Evolutionary conservation across 495 filamentous ascomycete species (phyloP), one percentile per base, ranked within the genome.

Genomic region (Pseudevernia furfuracea): DNA sequence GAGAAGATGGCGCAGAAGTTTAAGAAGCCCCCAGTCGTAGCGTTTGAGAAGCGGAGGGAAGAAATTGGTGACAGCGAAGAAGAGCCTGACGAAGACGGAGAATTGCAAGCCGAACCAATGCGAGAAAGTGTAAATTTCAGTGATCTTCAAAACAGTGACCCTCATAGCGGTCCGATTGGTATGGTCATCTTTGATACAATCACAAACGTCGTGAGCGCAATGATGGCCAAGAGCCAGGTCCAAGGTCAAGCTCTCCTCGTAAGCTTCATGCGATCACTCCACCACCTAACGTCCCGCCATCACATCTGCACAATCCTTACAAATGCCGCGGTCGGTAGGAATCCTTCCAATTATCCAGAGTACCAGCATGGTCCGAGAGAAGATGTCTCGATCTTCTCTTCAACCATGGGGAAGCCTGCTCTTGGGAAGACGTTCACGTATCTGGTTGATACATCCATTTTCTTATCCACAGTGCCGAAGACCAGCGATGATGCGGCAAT

Each of bases 161-260:
- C 49, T 34, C n/a, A 57, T 7, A 53, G 23, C 48, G 46, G 39
- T 17, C 49, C 57, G 34, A 65, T 66, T 30, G 66, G 66, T 38
- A 67, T 71, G 65, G 60, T 71, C 28, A 46, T 71, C n/a, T 23
- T 71, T 41, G 65, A 68, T 38, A 62, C 66, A 19, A 56, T 71
- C 19, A 53, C 68, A 21, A 68, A 67, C 32, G 58, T 70, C 19
- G 62, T 68, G 23, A 62, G 63, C 30, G 48, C 68, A 10, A 32
- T 67, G 19, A 60, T 66, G 55, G 36, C 63, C 23, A 65, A 63
- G 44, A 64, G 58, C 39, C 66, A 70, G 48, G 34, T 61, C 11
- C 68, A 67, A 56, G 68, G 67, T n/a, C 68, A 71, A 59, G 68
- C 70, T n/a, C 66, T 70, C 43, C 63, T 71, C n/a, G 44, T 61